These are phyloP conservation scores for Coffea eugenioides DNA, from an alignment of 257 asterid species.

Conservation along the genomic window DNA sequence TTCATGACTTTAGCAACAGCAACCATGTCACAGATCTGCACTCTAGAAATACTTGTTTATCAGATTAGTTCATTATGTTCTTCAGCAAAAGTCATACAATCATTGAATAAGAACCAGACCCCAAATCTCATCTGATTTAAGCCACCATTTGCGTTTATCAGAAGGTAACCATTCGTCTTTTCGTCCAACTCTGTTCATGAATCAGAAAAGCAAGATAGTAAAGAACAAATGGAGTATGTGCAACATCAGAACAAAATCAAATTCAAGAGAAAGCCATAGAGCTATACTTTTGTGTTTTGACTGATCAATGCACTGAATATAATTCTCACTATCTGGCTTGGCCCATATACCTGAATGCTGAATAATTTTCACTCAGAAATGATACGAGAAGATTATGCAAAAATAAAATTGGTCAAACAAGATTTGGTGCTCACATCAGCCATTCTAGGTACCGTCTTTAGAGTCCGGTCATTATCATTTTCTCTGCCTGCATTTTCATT, in stretches of 20 bases:
- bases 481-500: conserved; percentile 34
- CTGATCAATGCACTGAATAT: conserved; percentile 71
- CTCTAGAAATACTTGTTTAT: conserved; percentile 66
- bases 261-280: conserved; percentile 1
- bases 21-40: conserved; percentile 99
- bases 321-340: conserved; percentile 78
- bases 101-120: conserved; percentile 64
- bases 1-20: conserved; percentile 92
- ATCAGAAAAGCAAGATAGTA: not conserved
- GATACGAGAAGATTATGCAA: conserved; percentile 7
- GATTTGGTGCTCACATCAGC: conserved; percentile 48
- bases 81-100: conserved; percentile 17
- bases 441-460: conserved; percentile 41
- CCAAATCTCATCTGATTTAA: conserved; percentile 99
- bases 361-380: conserved; percentile 22
- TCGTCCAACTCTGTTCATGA: conserved; percentile 60
- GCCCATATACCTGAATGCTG: conserved; percentile 90
- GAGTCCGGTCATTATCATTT: conserved; percentile 49
- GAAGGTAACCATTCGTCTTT: conserved; percentile 73
- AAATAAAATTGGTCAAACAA: not conserved
- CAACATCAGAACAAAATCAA: not conserved
- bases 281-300: conserved; percentile 69
- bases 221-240: conserved; percentile 9
- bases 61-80: conserved; percentile 38
- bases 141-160: conserved; percentile 95